Evolutionary conservation across 2,329 filamentous ascomycete species (phyloP).

Genomic region (Diaporthe longicolla): DNA sequence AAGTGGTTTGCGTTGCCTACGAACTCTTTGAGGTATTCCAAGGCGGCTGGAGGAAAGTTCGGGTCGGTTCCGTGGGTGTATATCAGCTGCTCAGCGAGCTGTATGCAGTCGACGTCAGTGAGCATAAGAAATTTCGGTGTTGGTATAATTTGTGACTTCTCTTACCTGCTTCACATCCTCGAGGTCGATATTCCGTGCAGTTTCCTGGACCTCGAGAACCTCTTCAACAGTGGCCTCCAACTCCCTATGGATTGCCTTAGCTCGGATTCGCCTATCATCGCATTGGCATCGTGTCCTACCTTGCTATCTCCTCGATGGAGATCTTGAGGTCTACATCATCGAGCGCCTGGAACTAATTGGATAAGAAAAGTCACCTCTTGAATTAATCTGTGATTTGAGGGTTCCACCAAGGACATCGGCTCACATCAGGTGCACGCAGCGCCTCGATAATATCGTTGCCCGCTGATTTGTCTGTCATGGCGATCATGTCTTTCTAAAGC

Average conservation of each 20-base stretch:
- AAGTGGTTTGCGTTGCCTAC: slow-evolving; percentile 59
- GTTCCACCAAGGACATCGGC: too few relatives aligned
- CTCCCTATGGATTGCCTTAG: neutral
- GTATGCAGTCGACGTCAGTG: neutral
- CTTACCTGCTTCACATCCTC: neutral
- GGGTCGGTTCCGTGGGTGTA: slow-evolving; percentile 60
- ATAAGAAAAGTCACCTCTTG: neutral
- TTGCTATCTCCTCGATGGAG: slow-evolving; percentile 15
- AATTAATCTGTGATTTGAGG: too few relatives aligned
- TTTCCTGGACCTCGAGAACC: neutral
- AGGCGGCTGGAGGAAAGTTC: slow-evolving; percentile 60
- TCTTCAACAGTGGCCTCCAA: slow-evolving; percentile 11
- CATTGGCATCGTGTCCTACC: neutral
- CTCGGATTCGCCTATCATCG: neutral
- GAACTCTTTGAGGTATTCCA: slow-evolving; percentile 58
- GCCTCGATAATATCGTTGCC: slow-evolving; percentile 6
- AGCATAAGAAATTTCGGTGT: too few relatives aligned
- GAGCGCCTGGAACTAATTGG: neutral
- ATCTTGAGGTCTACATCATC: slow-evolving; percentile 13
- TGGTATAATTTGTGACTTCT: neutral
- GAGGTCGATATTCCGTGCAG: neutral
- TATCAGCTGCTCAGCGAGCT: slow-evolving; percentile 2
- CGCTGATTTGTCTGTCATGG: neutral
- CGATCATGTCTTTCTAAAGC: neutral
- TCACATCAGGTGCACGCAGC: neutral